These are phyloP conservation scores for Auricularia sp. DNA, from an alignment of 768 basidiomycete species.

Conservation along the genomic window DNA sequence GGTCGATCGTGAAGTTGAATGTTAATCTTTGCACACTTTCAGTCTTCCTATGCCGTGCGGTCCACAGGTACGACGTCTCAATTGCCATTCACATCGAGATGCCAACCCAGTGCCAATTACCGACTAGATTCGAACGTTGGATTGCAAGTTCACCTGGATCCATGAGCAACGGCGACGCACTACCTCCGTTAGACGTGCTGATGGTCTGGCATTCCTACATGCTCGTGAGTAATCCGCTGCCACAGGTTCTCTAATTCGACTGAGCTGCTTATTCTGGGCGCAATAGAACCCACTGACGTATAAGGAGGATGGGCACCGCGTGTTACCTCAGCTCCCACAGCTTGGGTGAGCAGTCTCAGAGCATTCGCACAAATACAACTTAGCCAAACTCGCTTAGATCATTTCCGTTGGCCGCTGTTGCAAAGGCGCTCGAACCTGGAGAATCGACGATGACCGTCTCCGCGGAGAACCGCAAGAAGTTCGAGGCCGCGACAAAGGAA, in stretches of 20 bases:
- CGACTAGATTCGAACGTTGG: too few species aligned
- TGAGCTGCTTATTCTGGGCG: background rate
- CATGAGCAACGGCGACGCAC: background rate
- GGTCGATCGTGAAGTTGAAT: too few species aligned
- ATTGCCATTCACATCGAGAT: too few species aligned
- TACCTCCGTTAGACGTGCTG: background rate
- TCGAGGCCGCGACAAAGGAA: background rate
- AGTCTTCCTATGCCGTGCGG: conserved; percentile 3
- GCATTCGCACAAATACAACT: background rate
- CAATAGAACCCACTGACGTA: background rate
- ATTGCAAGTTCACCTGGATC: background rate
- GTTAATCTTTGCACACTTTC: too few species aligned
- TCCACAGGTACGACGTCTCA: background rate
- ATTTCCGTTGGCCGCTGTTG: background rate
- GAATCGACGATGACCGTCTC: too few species aligned
- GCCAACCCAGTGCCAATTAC: too few species aligned
- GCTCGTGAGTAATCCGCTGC: background rate
- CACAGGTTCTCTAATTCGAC: too few species aligned
- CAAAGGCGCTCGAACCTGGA: too few species aligned
- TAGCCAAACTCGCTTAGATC: background rate
- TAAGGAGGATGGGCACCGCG: background rate
- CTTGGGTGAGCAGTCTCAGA: background rate
- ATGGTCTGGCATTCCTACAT: conserved; percentile 1
- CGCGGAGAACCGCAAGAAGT: background rate
- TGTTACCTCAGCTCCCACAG: background rate